phyloP scores from a whole-genome alignment of 208 protist genomes.

The Herpetomonas muscarum region DNA sequence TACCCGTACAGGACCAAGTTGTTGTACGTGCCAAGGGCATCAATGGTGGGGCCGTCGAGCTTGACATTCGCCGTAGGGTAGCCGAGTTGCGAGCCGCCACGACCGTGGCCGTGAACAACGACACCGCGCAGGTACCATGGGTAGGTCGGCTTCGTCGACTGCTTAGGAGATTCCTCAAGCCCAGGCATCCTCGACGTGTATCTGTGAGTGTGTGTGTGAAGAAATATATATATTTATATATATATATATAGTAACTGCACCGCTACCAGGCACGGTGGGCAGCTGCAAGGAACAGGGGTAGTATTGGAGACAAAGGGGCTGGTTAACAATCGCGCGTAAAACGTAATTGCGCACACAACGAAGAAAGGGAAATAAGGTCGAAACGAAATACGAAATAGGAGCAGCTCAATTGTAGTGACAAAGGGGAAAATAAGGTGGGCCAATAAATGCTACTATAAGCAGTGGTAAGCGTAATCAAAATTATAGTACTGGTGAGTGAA shows the following conservation, averaged over 20 bases:
- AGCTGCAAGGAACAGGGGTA: no score
- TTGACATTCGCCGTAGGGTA: conserved; percentile 87
- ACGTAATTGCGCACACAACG: no score
- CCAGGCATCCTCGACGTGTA: not conserved
- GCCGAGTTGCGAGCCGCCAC: conserved; percentile 84
- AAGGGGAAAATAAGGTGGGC: not conserved
- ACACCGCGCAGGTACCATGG: conserved; percentile 65
- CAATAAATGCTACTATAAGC: not conserved
- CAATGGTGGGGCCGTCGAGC: conserved; percentile 32
- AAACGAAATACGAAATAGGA: no score
- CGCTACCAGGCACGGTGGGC: no score
- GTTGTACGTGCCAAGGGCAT: conserved; percentile 44
- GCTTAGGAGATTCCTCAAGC: not conserved
- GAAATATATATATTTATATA: not conserved
- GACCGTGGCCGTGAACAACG: conserved; percentile 82
- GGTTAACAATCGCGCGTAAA: no score
- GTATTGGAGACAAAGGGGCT: no score
- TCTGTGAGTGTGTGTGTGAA: not conserved
- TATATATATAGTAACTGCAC: not conserved
- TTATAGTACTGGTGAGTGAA: no score
- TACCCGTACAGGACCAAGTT: conserved; percentile 82
- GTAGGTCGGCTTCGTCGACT: not conserved
- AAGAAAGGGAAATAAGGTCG: conserved; percentile 9
- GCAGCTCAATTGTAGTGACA: not conserved
- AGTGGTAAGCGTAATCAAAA: not conserved